These are phyloP conservation scores for Hyphopichia wangnamkhiaoensis DNA, from an alignment of 1,139 yeast genomes.

Conservation along the genomic window DNA sequence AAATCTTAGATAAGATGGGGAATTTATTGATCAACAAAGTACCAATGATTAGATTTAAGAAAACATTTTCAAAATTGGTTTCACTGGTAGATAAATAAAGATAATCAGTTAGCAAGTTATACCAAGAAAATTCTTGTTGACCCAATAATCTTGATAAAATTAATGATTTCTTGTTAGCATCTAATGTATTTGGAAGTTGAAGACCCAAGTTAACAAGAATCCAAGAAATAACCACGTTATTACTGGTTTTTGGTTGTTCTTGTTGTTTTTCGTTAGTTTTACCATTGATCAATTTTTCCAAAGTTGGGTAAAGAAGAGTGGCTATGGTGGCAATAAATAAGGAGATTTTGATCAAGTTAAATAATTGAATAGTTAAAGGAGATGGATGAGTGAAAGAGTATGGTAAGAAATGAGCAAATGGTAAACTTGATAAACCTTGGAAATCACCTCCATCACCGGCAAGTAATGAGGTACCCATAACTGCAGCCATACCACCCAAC, in stretches of 20 bases:
- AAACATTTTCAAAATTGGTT: conserved; percentile 37
- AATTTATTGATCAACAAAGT: conserved; percentile 23
- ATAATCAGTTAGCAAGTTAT: conserved; percentile 27
- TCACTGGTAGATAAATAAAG: conserved; percentile 32
- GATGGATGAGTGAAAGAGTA: conserved; percentile 24
- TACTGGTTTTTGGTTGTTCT: conserved; percentile 3
- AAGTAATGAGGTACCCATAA: conserved; percentile 50
- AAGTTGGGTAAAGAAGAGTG: conserved; percentile 6
- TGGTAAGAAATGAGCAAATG: conserved; percentile 31
- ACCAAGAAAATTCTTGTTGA: conserved; percentile 13
- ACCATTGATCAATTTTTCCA: conserved; percentile 1
- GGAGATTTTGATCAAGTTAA: conserved; percentile 26
- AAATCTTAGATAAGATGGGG: conserved; percentile 20
- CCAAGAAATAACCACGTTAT: conserved; percentile 20
- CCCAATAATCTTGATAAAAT: conserved; percentile 29
- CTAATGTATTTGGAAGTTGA: conserved; percentile 26
- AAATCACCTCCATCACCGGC: conserved; percentile 39
- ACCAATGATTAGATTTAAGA: conserved; percentile 35
- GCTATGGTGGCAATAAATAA: conserved; percentile 29
- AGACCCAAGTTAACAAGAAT: conserved; percentile 31
- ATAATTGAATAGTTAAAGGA: conserved; percentile 25
- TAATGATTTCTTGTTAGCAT: conserved; percentile 15
- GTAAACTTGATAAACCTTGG: conserved; percentile 41
- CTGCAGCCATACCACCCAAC: conserved; percentile 58
- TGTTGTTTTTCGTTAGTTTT: conserved; percentile 3